A percentile compares a stretch with the other conserved stretches of the same genome.
phyloP scores from a whole-genome alignment of 1,139 yeast species.

The Blastobotrys apis region DNA sequence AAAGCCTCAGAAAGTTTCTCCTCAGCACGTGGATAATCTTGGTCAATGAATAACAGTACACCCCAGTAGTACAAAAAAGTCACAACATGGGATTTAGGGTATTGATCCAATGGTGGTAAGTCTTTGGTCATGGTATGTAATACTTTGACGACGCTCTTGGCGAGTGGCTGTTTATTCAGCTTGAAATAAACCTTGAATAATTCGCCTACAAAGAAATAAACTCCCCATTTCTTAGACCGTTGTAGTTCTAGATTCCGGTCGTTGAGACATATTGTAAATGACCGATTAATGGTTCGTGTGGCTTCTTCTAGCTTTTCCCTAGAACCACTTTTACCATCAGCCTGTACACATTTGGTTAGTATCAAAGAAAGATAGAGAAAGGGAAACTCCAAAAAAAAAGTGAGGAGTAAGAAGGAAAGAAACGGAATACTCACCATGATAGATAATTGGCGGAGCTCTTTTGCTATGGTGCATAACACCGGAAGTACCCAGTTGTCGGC shows the following conservation, averaged over 20 bases:
- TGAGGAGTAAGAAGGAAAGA: conserved; percentile 1
- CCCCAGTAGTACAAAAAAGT: conserved; percentile 66
- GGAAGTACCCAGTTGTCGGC: conserved; percentile 65
- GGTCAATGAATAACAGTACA: conserved; percentile 57
- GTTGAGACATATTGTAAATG: conserved; percentile 73
- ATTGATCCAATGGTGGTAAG: conserved; percentile 46
- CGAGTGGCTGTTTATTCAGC: conserved; percentile 67
- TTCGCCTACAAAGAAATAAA: conserved; percentile 69
- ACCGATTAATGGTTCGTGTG: conserved; percentile 52
- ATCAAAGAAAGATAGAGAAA: not conserved
- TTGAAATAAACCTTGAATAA: conserved; percentile 69
- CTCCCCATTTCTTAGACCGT: conserved; percentile 57
- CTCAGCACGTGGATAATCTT: conserved; percentile 51
- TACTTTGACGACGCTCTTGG: conserved; percentile 74
- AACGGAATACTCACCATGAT: conserved; percentile 23
- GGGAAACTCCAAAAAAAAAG: not conserved
- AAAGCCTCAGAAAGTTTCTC: conserved; percentile 49
- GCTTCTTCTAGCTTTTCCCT: conserved; percentile 48
- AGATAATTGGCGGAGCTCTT: conserved; percentile 48
- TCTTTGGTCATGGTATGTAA: conserved; percentile 52
- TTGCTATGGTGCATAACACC: conserved; percentile 52
- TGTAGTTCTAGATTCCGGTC: conserved; percentile 59
- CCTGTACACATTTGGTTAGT: conserved; percentile 2
- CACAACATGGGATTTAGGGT: conserved; percentile 51
- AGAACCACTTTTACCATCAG: conserved; percentile 9